phyloP scores from a whole-genome alignment of 495 filamentous ascomycete genomes.

The Oleoguttula mirabilis region DNA sequence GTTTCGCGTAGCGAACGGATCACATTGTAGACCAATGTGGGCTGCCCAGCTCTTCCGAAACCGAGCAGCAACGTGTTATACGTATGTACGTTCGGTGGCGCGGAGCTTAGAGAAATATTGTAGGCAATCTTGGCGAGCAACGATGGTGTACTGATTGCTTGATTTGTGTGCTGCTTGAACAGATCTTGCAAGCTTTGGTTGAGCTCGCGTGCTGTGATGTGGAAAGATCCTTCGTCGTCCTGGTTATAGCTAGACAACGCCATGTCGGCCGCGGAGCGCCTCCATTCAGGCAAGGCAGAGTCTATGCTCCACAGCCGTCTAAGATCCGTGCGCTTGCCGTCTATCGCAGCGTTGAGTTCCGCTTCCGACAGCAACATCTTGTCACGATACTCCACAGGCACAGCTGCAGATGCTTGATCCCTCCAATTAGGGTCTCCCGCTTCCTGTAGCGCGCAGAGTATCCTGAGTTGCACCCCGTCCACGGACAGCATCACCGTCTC shows the following conservation, averaged over 20 bases:
- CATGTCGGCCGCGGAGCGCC: background rate
- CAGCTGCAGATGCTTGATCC: conserved; percentile 1
- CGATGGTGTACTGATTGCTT: background rate
- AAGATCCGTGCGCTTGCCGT: background rate
- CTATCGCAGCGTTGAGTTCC: background rate
- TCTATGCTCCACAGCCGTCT: background rate
- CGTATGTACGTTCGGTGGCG: conserved; percentile 48
- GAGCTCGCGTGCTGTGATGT: conserved; percentile 13
- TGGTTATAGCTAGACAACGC: conserved; percentile 20
- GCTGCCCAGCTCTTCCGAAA: conserved; percentile 40
- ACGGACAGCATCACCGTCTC: conserved; percentile 19
- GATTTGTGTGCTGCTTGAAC: conserved; percentile 1
- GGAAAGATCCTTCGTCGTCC: conserved; percentile 20
- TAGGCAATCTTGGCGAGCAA: conserved; percentile 51
- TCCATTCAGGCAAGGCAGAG: conserved; percentile 4
- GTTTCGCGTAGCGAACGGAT: conserved; percentile 39
- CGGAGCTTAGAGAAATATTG: conserved; percentile 46
- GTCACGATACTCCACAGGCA: conserved; percentile 10
- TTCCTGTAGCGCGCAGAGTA: conserved; percentile 8
- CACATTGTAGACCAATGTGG: conserved; percentile 42
- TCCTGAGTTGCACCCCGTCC: conserved; percentile 15
- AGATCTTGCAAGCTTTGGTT: conserved; percentile 18
- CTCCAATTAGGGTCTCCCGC: background rate
- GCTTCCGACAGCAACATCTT: background rate
- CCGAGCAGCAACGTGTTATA: conserved; percentile 53